phyloP scores from a whole-genome alignment of 140 eudicot genomes.

The Cichorium intybus region DNA sequence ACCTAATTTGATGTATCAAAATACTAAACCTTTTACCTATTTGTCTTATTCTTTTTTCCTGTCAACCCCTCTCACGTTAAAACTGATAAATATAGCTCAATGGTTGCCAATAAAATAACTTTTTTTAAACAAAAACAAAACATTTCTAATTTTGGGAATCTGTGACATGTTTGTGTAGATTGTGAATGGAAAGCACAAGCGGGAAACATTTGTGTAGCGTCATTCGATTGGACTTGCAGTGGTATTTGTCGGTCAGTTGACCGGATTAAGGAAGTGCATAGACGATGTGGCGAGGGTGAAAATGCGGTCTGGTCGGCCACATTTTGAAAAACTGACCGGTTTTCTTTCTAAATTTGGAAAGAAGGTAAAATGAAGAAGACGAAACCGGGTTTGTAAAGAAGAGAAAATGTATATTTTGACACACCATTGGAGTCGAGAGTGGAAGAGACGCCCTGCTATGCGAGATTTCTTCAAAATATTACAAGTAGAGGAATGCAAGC shows the following conservation, averaged over 20 bases:
- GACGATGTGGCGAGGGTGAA: constrained; percentile 72
- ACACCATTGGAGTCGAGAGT: constrained; percentile 29
- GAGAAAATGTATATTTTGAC: constrained; percentile 31
- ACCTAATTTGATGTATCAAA: too few relatives aligned
- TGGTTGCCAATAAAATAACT: too few relatives aligned
- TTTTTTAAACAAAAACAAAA: not conserved
- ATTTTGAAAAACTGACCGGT: constrained; percentile 26
- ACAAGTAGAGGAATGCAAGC: constrained; percentile 39
- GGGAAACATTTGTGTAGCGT: constrained; percentile 70
- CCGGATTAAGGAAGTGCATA: constrained; percentile 67
- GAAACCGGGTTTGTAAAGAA: constrained; percentile 33
- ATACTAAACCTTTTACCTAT: too few relatives aligned
- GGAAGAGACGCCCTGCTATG: constrained; percentile 51
- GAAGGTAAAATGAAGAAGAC: constrained; percentile 7
- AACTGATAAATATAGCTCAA: too few relatives aligned
- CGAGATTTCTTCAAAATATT: constrained; percentile 33
- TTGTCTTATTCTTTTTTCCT: too few relatives aligned
- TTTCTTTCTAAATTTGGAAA: constrained; percentile 43
- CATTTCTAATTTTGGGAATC: not conserved
- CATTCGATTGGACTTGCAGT: constrained; percentile 75
- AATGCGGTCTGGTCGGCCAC: constrained; percentile 63
- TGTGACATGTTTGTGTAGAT: constrained; percentile 31
- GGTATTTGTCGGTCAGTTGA: constrained; percentile 73
- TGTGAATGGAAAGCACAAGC: constrained; percentile 90
- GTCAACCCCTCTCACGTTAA: too few relatives aligned